phyloP scores from a whole-genome alignment of 2,329 filamentous ascomycete species.

The Lecanosticta acicola region DNA sequence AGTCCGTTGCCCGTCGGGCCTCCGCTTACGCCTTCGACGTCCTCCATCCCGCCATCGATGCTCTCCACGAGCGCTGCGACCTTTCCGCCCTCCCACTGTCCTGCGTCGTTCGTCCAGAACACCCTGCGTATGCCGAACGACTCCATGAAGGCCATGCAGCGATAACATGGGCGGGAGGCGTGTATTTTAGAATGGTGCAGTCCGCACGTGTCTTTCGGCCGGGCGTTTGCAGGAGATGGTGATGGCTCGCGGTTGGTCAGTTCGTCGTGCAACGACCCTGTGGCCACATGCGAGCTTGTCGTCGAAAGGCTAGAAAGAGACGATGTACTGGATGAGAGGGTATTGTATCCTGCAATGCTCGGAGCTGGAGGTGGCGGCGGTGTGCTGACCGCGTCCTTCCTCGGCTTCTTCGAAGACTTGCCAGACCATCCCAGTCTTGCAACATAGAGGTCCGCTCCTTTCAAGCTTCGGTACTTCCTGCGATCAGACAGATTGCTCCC shows the following conservation, averaged over 20 bases:
- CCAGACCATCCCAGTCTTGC: conserved; percentile 37
- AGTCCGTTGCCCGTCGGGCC: conserved; percentile 33
- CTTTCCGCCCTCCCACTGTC: conserved; percentile 48
- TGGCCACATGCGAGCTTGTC: conserved; percentile 13
- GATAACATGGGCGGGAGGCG: conserved; percentile 48
- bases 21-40: conserved; percentile 17
- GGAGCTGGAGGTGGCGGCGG: neutral
- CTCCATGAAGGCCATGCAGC: conserved; percentile 49
- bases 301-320: conserved; percentile 14
- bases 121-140: conserved; percentile 49
- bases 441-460: conserved; percentile 50
- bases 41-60: conserved; percentile 33
- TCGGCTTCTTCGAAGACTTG: conserved; percentile 9
- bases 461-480: conserved; percentile 43
- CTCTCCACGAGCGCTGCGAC: conserved; percentile 46
- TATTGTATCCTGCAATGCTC: neutral
- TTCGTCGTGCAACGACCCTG: conserved; percentile 47
- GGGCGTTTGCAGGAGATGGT: conserved; percentile 3
- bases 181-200: conserved; percentile 26
- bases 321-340: conserved; percentile 9
- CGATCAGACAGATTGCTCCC: conserved; percentile 33
- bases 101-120: conserved; percentile 48
- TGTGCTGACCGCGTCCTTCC: neutral
- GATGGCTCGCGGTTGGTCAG: conserved; percentile 29
- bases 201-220: conserved; percentile 3